phyloP scores from a whole-genome alignment of 192 early-diverging fungal genomes.

The Gaertneriomyces sp. region DNA sequence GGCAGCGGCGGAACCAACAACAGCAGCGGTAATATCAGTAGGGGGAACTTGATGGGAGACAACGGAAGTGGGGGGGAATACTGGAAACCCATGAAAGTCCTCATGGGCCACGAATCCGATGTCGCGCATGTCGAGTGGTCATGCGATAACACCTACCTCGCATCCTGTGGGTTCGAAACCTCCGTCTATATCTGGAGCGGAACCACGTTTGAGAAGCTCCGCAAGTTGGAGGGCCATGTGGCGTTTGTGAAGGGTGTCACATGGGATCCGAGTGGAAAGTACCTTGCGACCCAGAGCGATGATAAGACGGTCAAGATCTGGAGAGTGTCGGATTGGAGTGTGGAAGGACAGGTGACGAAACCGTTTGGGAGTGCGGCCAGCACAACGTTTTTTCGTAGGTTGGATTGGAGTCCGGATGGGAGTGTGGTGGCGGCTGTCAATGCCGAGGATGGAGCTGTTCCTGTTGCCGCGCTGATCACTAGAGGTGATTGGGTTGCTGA shows the following conservation, averaged over 20 bases:
- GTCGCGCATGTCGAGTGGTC: conserved; percentile 94
- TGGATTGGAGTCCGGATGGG: conserved; percentile 98
- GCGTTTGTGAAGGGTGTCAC: conserved; percentile 96
- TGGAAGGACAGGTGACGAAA: conserved; percentile 66
- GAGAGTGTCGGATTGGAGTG: conserved; percentile 81
- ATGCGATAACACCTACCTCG: conserved; percentile 74
- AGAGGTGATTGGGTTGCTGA: conserved; percentile 75
- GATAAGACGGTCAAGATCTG: conserved; percentile 86
- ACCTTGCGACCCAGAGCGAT: conserved; percentile 88
- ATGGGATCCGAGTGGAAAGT: conserved; percentile 94
- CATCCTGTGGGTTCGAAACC: conserved; percentile 86
- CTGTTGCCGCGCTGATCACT: conserved; percentile 75
- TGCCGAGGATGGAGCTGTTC: conserved; percentile 74
- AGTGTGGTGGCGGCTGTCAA: conserved; percentile 85
- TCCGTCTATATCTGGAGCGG: conserved; percentile 84
- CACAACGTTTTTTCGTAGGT: conserved; percentile 83
- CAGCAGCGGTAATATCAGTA: too few species aligned
- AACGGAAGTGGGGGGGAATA: conserved; percentile 46
- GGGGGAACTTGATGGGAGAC: conserved; percentile 9
- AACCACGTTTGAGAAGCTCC: conserved; percentile 39
- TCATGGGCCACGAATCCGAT: conserved; percentile 85
- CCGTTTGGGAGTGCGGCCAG: conserved; percentile 77
- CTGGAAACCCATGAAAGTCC: conserved; percentile 70
- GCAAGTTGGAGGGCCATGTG: conserved; percentile 62
- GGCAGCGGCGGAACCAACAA: too few species aligned